Percentiles rank a stretch among this genome's conserved stretches.
Conservation (phyloP, 129 eudicot genomes). For the Lonicera japonica region DNA sequence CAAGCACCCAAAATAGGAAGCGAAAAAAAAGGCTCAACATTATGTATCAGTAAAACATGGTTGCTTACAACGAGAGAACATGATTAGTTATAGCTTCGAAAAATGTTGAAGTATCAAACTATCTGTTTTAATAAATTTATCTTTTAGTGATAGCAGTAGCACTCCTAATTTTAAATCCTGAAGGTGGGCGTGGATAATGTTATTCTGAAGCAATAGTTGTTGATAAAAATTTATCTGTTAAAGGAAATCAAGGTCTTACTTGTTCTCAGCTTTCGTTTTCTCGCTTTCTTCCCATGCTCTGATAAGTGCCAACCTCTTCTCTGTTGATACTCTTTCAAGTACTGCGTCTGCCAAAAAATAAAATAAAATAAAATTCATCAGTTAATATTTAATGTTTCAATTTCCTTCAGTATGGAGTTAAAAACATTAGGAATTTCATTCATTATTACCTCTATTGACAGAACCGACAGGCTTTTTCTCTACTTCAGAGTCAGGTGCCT, state of each 20-base stretch:
- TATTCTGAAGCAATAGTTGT: too few species aligned
- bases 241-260: slow-evolving; percentile 38
- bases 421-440: neutral
- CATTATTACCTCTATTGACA: slow-evolving; percentile 61
- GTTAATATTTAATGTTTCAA: neutral
- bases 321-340: slow-evolving; percentile 80
- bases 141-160: too few species aligned
- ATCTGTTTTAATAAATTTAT: neutral
- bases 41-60: too few species aligned
- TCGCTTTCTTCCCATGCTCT: slow-evolving; percentile 99
- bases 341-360: slow-evolving; percentile 43
- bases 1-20: too few species aligned
- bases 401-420: neutral
- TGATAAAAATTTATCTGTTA: neutral
- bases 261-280: slow-evolving; percentile 87
- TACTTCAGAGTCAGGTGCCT: slow-evolving; percentile 44
- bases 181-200: too few species aligned
- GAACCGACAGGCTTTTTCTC: slow-evolving; percentile 71
- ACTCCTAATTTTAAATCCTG: too few species aligned
- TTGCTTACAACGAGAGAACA: neutral
- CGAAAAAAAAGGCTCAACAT: too few species aligned
- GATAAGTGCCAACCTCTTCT: slow-evolving; percentile 73
- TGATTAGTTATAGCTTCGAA: neutral
- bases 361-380: neutral
- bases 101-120: neutral